A percentile compares a stretch with the other conserved stretches of the same genome.
phyloP scores from a whole-genome alignment of 495 filamentous ascomycete species.

The Viridothelium virens region DNA sequence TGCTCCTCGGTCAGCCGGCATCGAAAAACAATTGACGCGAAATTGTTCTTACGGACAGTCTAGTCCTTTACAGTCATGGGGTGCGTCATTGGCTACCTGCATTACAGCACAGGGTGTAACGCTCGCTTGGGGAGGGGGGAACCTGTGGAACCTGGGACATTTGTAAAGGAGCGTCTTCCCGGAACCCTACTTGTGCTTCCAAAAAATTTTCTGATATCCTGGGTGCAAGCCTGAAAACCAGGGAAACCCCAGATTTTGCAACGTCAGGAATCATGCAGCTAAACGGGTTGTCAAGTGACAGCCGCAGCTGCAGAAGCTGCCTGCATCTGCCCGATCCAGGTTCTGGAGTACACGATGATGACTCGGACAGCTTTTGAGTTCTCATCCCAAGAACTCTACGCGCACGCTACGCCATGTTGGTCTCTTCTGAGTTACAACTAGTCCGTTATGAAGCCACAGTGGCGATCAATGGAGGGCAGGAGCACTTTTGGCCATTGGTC shows the following conservation, averaged over 20 bases:
- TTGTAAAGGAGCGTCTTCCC: background rate
- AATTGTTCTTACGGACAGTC: background rate
- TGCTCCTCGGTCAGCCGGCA: background rate
- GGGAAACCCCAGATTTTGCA: constrained; percentile 9
- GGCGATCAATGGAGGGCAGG: background rate
- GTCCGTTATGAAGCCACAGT: background rate
- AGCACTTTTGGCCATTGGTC: background rate
- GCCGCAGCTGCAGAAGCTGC: background rate
- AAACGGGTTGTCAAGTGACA: constrained; percentile 8
- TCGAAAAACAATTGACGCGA: background rate
- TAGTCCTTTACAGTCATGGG: background rate
- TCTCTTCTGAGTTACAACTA: background rate
- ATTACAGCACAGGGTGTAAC: constrained; percentile 9
- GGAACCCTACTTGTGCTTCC: background rate
- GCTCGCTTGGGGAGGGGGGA: background rate
- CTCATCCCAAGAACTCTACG: background rate
- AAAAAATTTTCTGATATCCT: background rate
- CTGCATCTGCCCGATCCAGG: background rate
- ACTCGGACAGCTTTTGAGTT: background rate
- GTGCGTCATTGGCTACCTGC: background rate
- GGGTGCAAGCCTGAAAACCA: background rate
- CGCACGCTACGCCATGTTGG: background rate
- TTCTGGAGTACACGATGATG: background rate
- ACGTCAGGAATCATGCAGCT: constrained; percentile 3
- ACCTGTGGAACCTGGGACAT: background rate